A percentile compares a stretch with the other conserved stretches of the same genome.
Evolutionary conservation across 371 early-diverging fungal species (phyloP).

Genomic region (Rhizopus arrhizus): DNA sequence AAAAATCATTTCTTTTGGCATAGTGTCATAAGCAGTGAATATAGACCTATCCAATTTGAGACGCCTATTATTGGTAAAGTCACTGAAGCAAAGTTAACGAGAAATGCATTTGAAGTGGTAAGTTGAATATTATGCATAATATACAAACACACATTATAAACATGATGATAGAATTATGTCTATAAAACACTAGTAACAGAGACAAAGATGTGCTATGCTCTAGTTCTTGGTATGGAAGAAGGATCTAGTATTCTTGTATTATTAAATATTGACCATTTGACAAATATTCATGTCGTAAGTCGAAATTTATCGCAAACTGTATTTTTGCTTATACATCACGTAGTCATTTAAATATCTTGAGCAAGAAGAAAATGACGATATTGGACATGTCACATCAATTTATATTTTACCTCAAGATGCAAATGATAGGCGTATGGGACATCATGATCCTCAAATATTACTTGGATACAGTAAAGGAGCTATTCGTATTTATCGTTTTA

Average conservation of each 20-base stretch:
- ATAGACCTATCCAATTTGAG: background rate
- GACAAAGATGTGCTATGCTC: constrained; percentile 3
- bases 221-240: constrained; percentile 6
- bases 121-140: background rate
- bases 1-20: constrained; percentile 13
- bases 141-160: background rate
- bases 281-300: background rate
- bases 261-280: background rate
- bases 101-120: constrained; percentile 18
- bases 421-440: constrained; percentile 21
- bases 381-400: constrained; percentile 19
- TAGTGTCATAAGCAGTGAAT: background rate
- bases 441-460: constrained; percentile 20
- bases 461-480: constrained; percentile 17
- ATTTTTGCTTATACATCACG: background rate
- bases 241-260: constrained; percentile 7
- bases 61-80: background rate
- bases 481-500: constrained; percentile 14
- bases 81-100: constrained; percentile 13
- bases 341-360: constrained; percentile 1
- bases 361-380: background rate
- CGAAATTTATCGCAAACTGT: background rate
- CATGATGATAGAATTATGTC: constrained; percentile 3
- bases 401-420: constrained; percentile 19
- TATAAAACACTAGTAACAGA: background rate